Conservation (phyloP, 1,139 yeast species). For the Pichiaceae sp. region DNA sequence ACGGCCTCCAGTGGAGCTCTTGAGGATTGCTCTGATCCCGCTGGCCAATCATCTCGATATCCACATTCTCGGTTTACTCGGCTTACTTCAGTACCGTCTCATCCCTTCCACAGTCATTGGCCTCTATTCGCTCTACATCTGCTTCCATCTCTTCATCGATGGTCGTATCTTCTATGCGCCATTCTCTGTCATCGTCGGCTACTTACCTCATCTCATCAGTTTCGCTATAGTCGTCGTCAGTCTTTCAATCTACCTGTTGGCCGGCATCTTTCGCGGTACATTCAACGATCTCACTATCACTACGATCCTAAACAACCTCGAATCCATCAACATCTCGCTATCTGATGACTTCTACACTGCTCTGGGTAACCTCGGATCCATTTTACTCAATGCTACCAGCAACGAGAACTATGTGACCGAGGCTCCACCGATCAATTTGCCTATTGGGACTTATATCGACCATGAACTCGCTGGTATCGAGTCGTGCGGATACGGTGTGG, state of each 20-base stretch:
- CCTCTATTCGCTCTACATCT: conserved; percentile 33
- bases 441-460: conserved; percentile 56
- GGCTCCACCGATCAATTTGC: conserved; percentile 39
- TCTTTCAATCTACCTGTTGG: conserved; percentile 40
- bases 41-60: conserved; percentile 46
- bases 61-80: conserved; percentile 50
- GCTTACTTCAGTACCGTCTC: conserved; percentile 45
- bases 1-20: conserved; percentile 45
- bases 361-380: conserved; percentile 48
- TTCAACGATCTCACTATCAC: conserved; percentile 40
- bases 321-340: conserved; percentile 29
- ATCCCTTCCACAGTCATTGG: conserved; percentile 58
- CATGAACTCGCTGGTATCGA: not conserved
- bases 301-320: conserved; percentile 35
- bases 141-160: conserved; percentile 17
- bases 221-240: conserved; percentile 44
- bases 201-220: conserved; percentile 53
- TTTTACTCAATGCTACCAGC: conserved; percentile 61
- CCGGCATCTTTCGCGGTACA: conserved; percentile 53
- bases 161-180: conserved; percentile 44
- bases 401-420: conserved; percentile 59
- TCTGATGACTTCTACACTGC: conserved; percentile 63
- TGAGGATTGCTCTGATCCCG: conserved; percentile 44
- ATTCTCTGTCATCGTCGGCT: conserved; percentile 43
- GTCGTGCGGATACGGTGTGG: conserved; percentile 16